phyloP scores from a whole-genome alignment of 352 stramenopile species.

The Lagenidium giganteum region DNA sequence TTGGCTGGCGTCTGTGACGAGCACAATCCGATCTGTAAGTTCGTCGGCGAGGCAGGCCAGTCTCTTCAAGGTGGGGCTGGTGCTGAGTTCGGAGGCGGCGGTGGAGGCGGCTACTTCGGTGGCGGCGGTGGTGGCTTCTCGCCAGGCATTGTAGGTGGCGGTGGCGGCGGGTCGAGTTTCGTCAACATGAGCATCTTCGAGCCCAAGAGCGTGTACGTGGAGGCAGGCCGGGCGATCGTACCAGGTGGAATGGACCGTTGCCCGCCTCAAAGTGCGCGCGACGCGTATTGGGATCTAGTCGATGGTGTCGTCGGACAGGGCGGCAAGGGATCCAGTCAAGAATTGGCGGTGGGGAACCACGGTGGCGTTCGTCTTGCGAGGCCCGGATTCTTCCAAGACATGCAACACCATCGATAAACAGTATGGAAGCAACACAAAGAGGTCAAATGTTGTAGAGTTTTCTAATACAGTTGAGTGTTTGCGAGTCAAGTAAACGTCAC shows the following conservation, averaged over 20 bases:
- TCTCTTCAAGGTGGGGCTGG: conserved; percentile 61
- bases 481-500: no score
- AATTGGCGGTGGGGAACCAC: conserved; percentile 41
- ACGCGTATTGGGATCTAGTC: conserved; percentile 53
- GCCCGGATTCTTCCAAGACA: conserved; percentile 68
- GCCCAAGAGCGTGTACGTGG: conserved; percentile 36
- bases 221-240: conserved; percentile 21
- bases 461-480: no score
- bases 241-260: conserved; percentile 50
- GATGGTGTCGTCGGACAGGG: conserved; percentile 55
- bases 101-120: conserved; percentile 57
- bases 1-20: conserved; percentile 43
- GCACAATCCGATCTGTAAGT: conserved; percentile 59
- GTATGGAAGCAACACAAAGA: no score
- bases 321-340: conserved; percentile 24
- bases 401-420: conserved; percentile 52
- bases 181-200: conserved; percentile 39
- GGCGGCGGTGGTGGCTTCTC: conserved; percentile 64
- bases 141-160: conserved; percentile 62
- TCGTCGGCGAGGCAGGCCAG: conserved; percentile 36
- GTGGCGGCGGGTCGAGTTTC: conserved; percentile 59
- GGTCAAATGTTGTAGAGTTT: no score
- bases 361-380: conserved; percentile 56
- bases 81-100: conserved; percentile 67
- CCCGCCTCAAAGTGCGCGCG: conserved; percentile 39